Conservation (phyloP, 768 basidiomycete genomes). For the Mrakia gelida region DNA sequence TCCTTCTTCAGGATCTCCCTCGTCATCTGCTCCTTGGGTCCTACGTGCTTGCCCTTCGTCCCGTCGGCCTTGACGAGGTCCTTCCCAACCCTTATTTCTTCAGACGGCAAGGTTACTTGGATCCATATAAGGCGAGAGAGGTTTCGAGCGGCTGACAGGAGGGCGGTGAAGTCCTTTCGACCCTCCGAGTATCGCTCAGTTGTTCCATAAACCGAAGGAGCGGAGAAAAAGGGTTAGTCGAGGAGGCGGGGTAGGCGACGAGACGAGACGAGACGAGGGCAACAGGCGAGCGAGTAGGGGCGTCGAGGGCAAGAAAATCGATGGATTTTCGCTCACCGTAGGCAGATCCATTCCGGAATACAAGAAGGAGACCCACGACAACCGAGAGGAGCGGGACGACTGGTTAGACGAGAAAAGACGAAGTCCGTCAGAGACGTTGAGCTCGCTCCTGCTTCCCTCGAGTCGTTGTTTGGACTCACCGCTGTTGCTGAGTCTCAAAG, state of each 20-base stretch:
- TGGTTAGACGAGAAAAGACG: neutral
- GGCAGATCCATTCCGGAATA: conserved; percentile 55
- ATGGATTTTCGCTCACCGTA: conserved; percentile 18
- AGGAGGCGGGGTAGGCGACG: neutral
- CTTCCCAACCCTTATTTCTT: conserved; percentile 15
- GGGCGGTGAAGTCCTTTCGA: conserved; percentile 69
- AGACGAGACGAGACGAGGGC: neutral
- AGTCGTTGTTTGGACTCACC: neutral
- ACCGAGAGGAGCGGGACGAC: conserved; percentile 76
- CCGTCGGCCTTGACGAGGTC: conserved; percentile 52
- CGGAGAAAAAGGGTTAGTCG: neutral
- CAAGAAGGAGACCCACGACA: conserved; percentile 84
- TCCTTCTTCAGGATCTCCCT: conserved; percentile 39
- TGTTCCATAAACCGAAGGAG: conserved; percentile 46
- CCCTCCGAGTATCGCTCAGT: conserved; percentile 74
- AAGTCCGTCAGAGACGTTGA: neutral
- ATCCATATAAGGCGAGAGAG: conserved; percentile 74
- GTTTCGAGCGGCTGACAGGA: conserved; percentile 56
- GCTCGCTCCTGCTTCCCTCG: neutral
- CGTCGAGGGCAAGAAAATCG: neutral
- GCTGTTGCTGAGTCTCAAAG: conserved; percentile 10
- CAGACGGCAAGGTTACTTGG: conserved; percentile 59
- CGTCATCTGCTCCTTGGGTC: conserved; percentile 36
- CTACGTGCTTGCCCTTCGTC: conserved; percentile 47
- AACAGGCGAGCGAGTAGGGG: neutral